phyloP scores from a whole-genome alignment of 108 stramenopile species.

The Pseudonitzschia multiseries region DNA sequence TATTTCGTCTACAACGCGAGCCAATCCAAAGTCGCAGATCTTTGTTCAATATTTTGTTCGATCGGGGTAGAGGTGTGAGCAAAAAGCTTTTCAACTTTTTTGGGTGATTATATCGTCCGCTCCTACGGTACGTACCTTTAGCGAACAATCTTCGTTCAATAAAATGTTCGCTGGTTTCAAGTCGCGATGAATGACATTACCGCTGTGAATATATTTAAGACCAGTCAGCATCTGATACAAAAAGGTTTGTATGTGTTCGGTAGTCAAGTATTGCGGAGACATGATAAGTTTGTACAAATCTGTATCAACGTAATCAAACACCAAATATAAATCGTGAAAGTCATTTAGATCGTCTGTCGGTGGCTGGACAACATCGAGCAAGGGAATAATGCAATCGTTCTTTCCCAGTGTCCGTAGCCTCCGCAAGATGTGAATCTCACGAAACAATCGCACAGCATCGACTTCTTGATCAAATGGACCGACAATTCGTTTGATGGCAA shows the following conservation, averaged over 20 bases:
- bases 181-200: conserved; percentile 92
- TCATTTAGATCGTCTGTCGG: conserved; percentile 65
- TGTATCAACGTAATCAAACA: conserved; percentile 95
- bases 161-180: conserved; percentile 88
- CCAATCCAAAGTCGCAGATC: conserved; percentile 99
- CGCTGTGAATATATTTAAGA: conserved; percentile 92
- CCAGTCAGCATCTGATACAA: conserved; percentile 97
- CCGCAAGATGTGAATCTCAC: conserved; percentile 94
- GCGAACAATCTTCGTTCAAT: conserved; percentile 95
- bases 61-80: neutral
- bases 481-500: conserved; percentile 94
- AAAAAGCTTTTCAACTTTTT: neutral
- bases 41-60: neutral
- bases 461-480: conserved; percentile 93
- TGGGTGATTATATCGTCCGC: neutral
- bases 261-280: conserved; percentile 96
- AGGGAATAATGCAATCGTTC: conserved; percentile 89
- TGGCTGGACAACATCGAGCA: conserved; percentile 90
- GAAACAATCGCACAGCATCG: conserved; percentile 87
- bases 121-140: conserved; percentile 76
- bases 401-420: conserved; percentile 54
- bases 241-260: conserved; percentile 97
- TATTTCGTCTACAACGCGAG: conserved; percentile 76
- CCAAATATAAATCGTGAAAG: conserved; percentile 89
- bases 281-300: conserved; percentile 99